Base-by-base conservation (phyloP, 2,329 filamentous ascomycete genomes). In the Fusarium napiforme region DNA sequence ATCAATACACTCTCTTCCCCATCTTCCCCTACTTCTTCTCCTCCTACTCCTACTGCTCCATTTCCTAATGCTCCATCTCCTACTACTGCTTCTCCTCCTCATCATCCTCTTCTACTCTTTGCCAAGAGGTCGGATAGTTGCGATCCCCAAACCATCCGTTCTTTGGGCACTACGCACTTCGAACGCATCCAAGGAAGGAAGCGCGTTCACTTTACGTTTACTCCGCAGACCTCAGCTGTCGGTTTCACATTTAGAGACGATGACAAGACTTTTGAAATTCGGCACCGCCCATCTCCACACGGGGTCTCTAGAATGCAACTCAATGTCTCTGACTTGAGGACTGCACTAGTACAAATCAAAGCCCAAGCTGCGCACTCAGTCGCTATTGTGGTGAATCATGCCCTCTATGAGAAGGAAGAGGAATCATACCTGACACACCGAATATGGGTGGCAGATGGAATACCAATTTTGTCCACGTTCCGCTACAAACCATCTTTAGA, bases 401-500 rank as follows among this genome's bases (percentile, higher is more conserved):
- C 93, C 75, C 80, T 92, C 19, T 92, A 90, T 75, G 90, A 93
- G 73, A 88, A 91, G 0, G 88, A 92, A 0, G 91, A 93, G 67
- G 61, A 52, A 9, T 87, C 90, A 26, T 93, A 93, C 75, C 89
- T 87, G 60, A 92, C 90, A 69, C 91, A 91, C 0, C 82, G 90
- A 34, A 90, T 91, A 2, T 93, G 91, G 77, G 91, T 91, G 0
- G 89, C 86, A 0, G 90, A 87, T 64, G 84, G 91, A 9, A 86
- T 93, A 4, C 86, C 87, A 0, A 86, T 93, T 2, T 88, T 93
- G 1, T 90, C 88, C 1, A 86, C 83, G 0, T 90, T 91, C 15
- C 82, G 91, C 32, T 93, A 93, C 70, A 83, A 89, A 52, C 91
- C 91, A 0, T 63, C 71, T 0, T 80, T 90, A 28, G 84, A 86